Percentiles rank a stretch among this genome's conserved stretches.
Evolutionary conservation across 106 monocot species (phyloP).

Genomic region (Acanthochlamys bracteata): DNA sequence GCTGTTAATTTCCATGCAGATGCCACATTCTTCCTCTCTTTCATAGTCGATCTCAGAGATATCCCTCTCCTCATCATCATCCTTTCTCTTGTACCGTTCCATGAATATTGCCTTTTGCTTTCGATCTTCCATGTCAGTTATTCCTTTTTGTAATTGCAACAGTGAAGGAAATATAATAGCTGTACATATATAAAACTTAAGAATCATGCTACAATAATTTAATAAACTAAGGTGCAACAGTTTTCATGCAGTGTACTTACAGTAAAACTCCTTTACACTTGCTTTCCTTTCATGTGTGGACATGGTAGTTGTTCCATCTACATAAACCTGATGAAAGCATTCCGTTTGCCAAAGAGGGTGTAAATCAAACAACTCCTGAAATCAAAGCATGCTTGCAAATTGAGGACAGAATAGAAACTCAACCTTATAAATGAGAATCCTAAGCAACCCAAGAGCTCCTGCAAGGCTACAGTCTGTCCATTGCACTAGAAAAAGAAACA

Average conservation of each 20-base stretch:
- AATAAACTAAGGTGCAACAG: background rate
- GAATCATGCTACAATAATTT: background rate
- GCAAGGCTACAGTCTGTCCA: conserved; percentile 90
- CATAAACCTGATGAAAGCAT: conserved; percentile 41
- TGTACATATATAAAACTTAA: conserved; percentile 9
- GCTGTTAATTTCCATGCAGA: conserved; percentile 87
- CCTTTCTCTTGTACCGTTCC: conserved; percentile 64
- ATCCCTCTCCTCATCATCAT: conserved; percentile 32
- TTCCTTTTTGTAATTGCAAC: conserved; percentile 65
- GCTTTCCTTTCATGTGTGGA: conserved; percentile 87
- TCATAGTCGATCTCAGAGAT: conserved; percentile 56
- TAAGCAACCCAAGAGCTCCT: conserved; percentile 69
- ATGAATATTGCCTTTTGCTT: conserved; percentile 65
- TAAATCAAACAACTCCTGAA: background rate
- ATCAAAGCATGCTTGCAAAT: background rate
- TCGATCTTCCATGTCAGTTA: conserved; percentile 86
- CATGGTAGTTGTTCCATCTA: conserved; percentile 84
- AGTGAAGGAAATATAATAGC: conserved; percentile 67
- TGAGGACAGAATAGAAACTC: background rate
- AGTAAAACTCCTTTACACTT: conserved; percentile 79
- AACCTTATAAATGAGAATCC: conserved; percentile 58
- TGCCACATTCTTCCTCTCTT: conserved; percentile 86
- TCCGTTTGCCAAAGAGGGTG: background rate
- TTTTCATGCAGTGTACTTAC: conserved; percentile 18
- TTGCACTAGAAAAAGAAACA: conserved; percentile 66